Conservation (phyloP, 176 grass and related monocot species). For the Paspalum vaginatum region DNA sequence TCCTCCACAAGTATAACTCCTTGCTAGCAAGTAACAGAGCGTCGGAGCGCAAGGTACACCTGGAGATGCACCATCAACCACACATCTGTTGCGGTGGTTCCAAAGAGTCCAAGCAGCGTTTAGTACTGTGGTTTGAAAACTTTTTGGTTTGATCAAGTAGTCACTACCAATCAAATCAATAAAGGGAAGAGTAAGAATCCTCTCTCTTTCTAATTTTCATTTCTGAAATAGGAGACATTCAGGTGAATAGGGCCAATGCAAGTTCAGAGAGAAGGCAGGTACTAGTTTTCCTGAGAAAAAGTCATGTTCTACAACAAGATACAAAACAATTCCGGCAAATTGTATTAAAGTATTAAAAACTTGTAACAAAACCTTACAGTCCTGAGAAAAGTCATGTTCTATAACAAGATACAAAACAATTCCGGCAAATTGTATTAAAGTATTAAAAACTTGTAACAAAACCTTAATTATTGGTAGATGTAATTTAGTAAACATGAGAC, state of each 20-base stretch:
- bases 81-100: too few relatives aligned
- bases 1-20: too few relatives aligned
- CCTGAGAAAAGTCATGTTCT: background rate
- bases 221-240: background rate
- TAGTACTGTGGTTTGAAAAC: too few relatives aligned
- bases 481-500: background rate
- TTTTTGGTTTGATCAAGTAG: constrained; percentile 1
- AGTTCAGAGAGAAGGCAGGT: background rate
- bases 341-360: background rate
- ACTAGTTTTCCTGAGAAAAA: background rate
- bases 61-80: too few relatives aligned
- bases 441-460: background rate
- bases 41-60: too few relatives aligned
- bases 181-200: background rate
- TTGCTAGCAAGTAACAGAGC: too few relatives aligned
- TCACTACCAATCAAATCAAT: constrained; percentile 1
- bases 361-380: background rate
- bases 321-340: background rate
- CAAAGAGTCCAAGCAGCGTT: too few relatives aligned
- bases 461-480: background rate
- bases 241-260: background rate
- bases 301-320: background rate
- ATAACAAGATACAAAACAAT: background rate
- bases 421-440: background rate
- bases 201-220: too few relatives aligned